phyloP scores from a whole-genome alignment of 208 protist genomes.

The Porcisia deanei region DNA sequence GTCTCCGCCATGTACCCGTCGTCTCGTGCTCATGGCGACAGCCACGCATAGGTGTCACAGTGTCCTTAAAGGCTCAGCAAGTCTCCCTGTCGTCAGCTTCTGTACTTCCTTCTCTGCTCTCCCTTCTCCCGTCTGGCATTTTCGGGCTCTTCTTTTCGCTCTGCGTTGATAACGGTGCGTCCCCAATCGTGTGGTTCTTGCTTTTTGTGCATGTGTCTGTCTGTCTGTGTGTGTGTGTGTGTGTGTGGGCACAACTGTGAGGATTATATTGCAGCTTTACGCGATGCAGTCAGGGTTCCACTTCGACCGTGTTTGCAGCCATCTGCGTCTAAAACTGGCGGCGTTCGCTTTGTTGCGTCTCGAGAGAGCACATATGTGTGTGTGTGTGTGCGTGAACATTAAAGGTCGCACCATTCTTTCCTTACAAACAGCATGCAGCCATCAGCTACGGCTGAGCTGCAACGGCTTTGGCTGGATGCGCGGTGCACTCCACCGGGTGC shows the following conservation, averaged over 20 bases:
- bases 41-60: not conserved
- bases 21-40: not conserved
- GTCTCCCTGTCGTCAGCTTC: not conserved
- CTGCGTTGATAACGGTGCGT: not conserved
- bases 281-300: not conserved
- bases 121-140: not conserved
- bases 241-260: not conserved
- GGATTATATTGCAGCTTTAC: not conserved
- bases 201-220: not conserved
- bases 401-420: not conserved
- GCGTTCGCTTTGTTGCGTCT: constrained; percentile 1
- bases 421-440: constrained; percentile 2
- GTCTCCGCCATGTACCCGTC: not conserved
- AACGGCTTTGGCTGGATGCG: constrained; percentile 54
- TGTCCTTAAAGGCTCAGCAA: not conserved
- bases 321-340: not conserved
- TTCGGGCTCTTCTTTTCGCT: not conserved
- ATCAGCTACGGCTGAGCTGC: constrained; percentile 21
- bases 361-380: not conserved
- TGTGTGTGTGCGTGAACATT: not conserved
- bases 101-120: too few relatives aligned
- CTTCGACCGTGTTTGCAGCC: not conserved
- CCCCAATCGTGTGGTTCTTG: not conserved
- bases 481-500: constrained; percentile 37
- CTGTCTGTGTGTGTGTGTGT: not conserved